phyloP scores from a whole-genome alignment of 2,329 filamentous ascomycete genomes.

The Ustilaginoidea virens region DNA sequence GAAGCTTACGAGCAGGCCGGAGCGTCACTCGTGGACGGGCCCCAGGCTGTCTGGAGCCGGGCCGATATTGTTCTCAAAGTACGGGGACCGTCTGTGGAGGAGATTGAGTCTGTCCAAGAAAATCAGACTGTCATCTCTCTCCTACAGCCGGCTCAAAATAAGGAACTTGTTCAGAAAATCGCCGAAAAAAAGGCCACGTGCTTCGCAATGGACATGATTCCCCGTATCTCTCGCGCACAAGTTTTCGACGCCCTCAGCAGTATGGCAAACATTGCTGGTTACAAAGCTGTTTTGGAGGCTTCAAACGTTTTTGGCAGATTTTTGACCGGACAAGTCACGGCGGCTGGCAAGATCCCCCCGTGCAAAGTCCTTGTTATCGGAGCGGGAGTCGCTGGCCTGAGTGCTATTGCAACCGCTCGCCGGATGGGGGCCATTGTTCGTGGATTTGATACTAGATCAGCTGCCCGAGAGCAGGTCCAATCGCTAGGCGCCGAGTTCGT shows the following conservation, averaged over 20 bases:
- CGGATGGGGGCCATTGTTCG: constrained; percentile 80
- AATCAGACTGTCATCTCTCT: constrained; percentile 69
- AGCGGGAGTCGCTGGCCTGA: constrained; percentile 75
- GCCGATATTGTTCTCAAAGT: constrained; percentile 78
- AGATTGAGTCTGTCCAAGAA: constrained; percentile 51
- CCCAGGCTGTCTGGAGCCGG: constrained; percentile 53
- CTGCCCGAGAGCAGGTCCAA: constrained; percentile 76
- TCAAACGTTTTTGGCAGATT: constrained; percentile 83
- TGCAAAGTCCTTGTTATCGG: constrained; percentile 85
- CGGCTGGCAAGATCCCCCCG: constrained; percentile 78
- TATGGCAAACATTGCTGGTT: constrained; percentile 90
- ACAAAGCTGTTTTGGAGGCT: constrained; percentile 81
- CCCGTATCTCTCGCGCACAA: constrained; percentile 76
- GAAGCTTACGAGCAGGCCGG: constrained; percentile 64
- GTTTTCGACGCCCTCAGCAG: constrained; percentile 79
- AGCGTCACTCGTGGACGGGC: constrained; percentile 56
- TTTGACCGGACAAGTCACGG: constrained; percentile 77
- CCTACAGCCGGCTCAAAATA: constrained; percentile 70
- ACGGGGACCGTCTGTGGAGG: constrained; percentile 53
- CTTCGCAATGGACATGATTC: constrained; percentile 90
- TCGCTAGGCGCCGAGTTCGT: constrained; percentile 82
- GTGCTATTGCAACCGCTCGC: constrained; percentile 74
- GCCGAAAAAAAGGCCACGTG: constrained; percentile 55
- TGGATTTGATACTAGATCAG: constrained; percentile 82
- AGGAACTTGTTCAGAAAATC: constrained; percentile 56